phyloP scores from a whole-genome alignment of 2,329 filamentous ascomycete genomes.

The Chalara sp. region DNA sequence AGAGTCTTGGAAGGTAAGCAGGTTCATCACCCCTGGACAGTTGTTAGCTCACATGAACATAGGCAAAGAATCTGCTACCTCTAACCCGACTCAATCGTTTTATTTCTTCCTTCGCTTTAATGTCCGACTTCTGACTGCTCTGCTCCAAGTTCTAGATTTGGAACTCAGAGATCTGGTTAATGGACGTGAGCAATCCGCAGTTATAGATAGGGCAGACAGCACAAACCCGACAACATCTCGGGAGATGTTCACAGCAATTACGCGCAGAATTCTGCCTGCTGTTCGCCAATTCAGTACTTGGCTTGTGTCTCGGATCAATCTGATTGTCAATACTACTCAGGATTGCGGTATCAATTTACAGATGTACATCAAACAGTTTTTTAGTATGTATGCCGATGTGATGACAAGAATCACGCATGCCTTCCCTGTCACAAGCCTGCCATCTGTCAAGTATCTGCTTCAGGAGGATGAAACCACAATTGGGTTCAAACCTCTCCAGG shows the following conservation, averaged over 20 bases:
- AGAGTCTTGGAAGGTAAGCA: slow-evolving; percentile 47
- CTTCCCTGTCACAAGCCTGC: slow-evolving; percentile 51
- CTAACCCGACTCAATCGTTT: slow-evolving; percentile 38
- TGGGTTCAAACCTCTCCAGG: slow-evolving; percentile 53
- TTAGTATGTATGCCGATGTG: slow-evolving; percentile 58
- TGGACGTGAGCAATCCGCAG: slow-evolving; percentile 9
- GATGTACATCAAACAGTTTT: slow-evolving; percentile 53
- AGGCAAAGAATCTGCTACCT: slow-evolving; percentile 34
- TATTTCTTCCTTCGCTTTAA: slow-evolving; percentile 72
- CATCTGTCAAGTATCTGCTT: slow-evolving; percentile 53
- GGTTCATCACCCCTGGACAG: not conserved
- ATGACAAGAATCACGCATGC: slow-evolving; percentile 51
- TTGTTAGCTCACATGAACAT: slow-evolving; percentile 12
- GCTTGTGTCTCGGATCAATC: slow-evolving; percentile 49
- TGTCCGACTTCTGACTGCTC: slow-evolving; percentile 64
- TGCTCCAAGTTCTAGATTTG: slow-evolving; percentile 64
- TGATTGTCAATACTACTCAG: slow-evolving; percentile 45
- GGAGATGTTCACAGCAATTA: slow-evolving; percentile 49
- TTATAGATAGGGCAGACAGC: slow-evolving; percentile 26
- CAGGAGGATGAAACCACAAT: slow-evolving; percentile 63
- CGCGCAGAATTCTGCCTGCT: slow-evolving; percentile 54
- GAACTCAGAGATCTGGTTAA: slow-evolving; percentile 50
- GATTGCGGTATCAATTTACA: slow-evolving; percentile 42
- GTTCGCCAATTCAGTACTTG: slow-evolving; percentile 64
- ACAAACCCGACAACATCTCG: slow-evolving; percentile 31